Evolutionary conservation across 1,139 yeast species (phyloP).

Genomic region (Yamadazyma siamensis): DNA sequence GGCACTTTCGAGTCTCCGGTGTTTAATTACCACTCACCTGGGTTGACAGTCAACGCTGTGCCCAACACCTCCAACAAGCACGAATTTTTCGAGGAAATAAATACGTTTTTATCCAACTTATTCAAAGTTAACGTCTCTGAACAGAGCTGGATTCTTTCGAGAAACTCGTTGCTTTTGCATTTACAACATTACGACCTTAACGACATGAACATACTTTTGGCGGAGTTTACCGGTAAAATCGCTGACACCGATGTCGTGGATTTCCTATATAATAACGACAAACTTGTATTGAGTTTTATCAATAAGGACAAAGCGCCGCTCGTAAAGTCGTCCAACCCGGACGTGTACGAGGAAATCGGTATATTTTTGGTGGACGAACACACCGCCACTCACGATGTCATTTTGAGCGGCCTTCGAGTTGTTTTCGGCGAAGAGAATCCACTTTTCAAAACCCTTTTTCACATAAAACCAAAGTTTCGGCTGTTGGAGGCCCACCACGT

Average conservation of each 20-base stretch:
- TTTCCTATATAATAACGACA: constrained; percentile 13
- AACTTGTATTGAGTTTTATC: constrained; percentile 14
- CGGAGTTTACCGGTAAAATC: constrained; percentile 5
- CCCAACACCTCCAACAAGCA: constrained; percentile 20
- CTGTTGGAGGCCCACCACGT: constrained; percentile 9
- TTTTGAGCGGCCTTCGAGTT: constrained; percentile 34
- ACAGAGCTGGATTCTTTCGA: constrained; percentile 19
- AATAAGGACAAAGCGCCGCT: constrained; percentile 7
- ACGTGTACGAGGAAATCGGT: constrained; percentile 30
- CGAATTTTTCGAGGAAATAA: constrained; percentile 20
- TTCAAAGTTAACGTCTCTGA: constrained; percentile 15
- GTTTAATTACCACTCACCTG: constrained; percentile 24
- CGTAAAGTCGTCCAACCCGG: constrained; percentile 4
- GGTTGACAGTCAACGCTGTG: constrained; percentile 24
- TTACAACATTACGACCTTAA: constrained; percentile 4
- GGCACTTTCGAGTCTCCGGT: constrained; percentile 16
- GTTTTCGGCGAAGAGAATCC: constrained; percentile 18
- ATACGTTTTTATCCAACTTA: constrained; percentile 14
- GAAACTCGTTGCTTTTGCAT: constrained; percentile 20
- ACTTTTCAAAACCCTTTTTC: constrained; percentile 38
- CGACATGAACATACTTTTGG: constrained; percentile 6
- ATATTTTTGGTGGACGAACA: constrained; percentile 30
- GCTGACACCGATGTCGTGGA: constrained; percentile 14
- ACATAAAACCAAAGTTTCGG: constrained; percentile 43
- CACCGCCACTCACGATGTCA: constrained; percentile 29